Conservation (phyloP, 2,329 filamentous ascomycete genomes). For the Aspergillus ochraceoroseus region DNA sequence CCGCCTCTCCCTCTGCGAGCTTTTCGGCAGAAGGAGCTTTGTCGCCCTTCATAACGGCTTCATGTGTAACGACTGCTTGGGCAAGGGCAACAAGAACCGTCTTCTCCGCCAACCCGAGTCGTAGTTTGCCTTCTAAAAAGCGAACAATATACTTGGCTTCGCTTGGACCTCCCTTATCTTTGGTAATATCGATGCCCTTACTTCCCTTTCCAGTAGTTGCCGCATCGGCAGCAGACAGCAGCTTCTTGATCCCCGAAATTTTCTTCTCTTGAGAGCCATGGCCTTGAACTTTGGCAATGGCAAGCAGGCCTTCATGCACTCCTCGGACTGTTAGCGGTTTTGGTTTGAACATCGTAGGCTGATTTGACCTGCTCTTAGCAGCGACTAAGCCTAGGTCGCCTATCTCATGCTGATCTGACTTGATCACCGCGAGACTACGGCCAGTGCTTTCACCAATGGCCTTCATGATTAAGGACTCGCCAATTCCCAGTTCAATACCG, state of each 20-base stretch:
- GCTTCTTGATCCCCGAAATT: conserved; percentile 90
- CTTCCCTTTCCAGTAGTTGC: conserved; percentile 62
- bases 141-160: conserved; percentile 92
- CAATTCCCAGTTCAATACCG: conserved; percentile 95
- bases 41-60: conserved; percentile 63
- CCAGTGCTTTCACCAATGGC: conserved; percentile 93
- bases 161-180: conserved; percentile 88
- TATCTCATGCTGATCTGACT: conserved; percentile 92
- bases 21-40: conserved; percentile 69
- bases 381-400: conserved; percentile 92
- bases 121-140: conserved; percentile 89
- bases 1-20: conserved; percentile 74
- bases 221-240: conserved; percentile 84
- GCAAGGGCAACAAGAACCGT: conserved; percentile 86
- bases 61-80: conserved; percentile 81
- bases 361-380: conserved; percentile 89
- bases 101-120: conserved; percentile 85
- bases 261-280: conserved; percentile 86
- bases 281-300: conserved; percentile 79
- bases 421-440: conserved; percentile 80
- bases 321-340: conserved; percentile 81
- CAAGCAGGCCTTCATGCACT: conserved; percentile 82
- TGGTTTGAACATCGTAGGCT: conserved; percentile 97
- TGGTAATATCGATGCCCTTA: conserved; percentile 69
- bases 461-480: conserved; percentile 98